Evolutionary conservation across 805 yeast genomes (phyloP), one percentile per base, ranked within the genome.

Genomic region (Zygoascus tannicola): DNA sequence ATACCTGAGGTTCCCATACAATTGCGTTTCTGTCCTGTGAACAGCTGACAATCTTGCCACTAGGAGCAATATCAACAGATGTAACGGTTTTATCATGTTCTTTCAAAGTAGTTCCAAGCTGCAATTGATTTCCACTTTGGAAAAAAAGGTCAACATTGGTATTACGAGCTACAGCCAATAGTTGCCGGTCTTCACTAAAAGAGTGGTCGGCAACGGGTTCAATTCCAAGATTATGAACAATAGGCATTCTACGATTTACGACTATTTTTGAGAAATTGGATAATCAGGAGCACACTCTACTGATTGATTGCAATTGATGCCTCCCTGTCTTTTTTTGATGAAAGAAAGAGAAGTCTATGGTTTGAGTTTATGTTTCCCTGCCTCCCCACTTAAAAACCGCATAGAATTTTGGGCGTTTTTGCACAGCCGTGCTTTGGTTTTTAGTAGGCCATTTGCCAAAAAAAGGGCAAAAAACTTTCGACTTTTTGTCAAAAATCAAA

Each of bases 11-110:
- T 51, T 85, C 88, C 97, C 97, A 92, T 15, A 92, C 99, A 53
- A 88, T 75, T 12, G 97, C 97, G 56, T 92, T 92, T 65, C 99
- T 76, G 65, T 92, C 99, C 67, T 92, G 97, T 7, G 97, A 87
- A 61, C 97, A 87, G 26, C 97, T 92, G 57, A 92, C 92, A 54
- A 92, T 86, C 61, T 82, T 80, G 39, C 96, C 96, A 30, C 73
- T 65, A 16, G 55, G 54, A 32, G 95, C 82, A 56, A 94, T 80
- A 62, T 92, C 99, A 33, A 92, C 85, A 0, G 97, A 88, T 14
- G 98, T 92, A 39, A 92, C 88, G 3, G 88, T 78, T 63, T 90
- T 88, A 63, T 90, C 97, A 62, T 90, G 97, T 52, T 86, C 94
- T 37, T 73, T 66, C 56, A 90, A 73, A 4, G 74, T 73, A 14